These are phyloP conservation scores for Elongisporangium prolatum DNA, from an alignment of 352 stramenopile genomes.

Conservation along the genomic window DNA sequence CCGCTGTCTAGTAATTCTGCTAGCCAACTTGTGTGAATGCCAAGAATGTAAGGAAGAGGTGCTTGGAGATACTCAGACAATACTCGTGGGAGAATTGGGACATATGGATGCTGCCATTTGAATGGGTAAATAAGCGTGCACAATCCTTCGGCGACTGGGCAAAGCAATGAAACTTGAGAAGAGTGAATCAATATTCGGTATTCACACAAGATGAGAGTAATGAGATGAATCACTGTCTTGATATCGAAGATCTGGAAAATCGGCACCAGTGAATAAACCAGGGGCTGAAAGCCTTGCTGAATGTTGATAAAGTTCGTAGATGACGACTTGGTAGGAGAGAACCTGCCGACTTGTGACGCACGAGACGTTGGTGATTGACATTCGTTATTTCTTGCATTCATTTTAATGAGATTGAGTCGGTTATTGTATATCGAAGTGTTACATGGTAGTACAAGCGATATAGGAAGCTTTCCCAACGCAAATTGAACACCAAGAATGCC, in stretches of 20 bases:
- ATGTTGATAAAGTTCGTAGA: conserved; percentile 41
- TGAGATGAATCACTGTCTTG: conserved; percentile 65
- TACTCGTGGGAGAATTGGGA: conserved; percentile 74
- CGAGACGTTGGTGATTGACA: conserved; percentile 4
- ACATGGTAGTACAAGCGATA: conserved; percentile 45
- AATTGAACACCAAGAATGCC: conserved; percentile 67
- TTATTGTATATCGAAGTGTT: conserved; percentile 53
- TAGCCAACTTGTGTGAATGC: conserved; percentile 72
- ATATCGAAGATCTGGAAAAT: conserved; percentile 77
- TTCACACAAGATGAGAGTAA: conserved; percentile 67
- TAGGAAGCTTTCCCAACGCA: conserved; percentile 19
- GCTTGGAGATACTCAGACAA: conserved; percentile 83
- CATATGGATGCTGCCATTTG: conserved; percentile 82
- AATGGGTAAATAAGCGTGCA: conserved; percentile 84
- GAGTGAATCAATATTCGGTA: conserved; percentile 80
- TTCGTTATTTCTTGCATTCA: not conserved
- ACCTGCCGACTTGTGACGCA: conserved; percentile 6
- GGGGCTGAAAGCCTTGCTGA: conserved; percentile 51
- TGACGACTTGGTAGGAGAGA: conserved; percentile 37
- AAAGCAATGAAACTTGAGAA: conserved; percentile 67
- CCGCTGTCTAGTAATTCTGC: conserved; percentile 56
- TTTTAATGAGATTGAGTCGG: conserved; percentile 10
- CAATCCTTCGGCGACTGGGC: conserved; percentile 63
- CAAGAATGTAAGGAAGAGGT: conserved; percentile 77
- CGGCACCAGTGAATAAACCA: conserved; percentile 61